These are phyloP conservation scores for Sclerotinia borealis DNA, from an alignment of 2,329 filamentous ascomycete species.

Conservation along the genomic window DNA sequence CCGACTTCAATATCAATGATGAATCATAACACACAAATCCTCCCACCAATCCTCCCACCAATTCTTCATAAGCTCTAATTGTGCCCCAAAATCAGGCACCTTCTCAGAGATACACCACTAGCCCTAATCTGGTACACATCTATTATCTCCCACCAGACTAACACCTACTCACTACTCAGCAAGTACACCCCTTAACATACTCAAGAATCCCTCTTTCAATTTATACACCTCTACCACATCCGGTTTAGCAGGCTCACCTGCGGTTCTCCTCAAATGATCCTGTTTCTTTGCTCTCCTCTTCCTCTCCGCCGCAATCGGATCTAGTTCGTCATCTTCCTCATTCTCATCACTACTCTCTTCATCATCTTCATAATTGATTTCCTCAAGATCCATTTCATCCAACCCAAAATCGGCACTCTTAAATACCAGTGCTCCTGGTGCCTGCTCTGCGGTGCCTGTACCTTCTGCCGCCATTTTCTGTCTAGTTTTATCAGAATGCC, in stretches of 20 bases:
- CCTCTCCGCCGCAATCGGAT: constrained; percentile 83
- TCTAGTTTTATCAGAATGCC: constrained; percentile 94
- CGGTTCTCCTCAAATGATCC: constrained; percentile 71
- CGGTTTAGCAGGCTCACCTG: constrained; percentile 81
- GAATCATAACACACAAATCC: not conserved
- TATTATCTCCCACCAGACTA: not conserved
- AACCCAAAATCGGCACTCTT: constrained; percentile 83
- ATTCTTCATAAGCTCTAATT: not conserved
- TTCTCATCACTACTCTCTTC: constrained; percentile 55
- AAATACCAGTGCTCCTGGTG: constrained; percentile 55
- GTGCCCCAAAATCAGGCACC: not conserved
- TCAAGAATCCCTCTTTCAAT: constrained; percentile 70
- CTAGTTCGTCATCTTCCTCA: constrained; percentile 71
- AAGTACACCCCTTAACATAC: constrained; percentile 75
- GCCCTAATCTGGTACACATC: not conserved
- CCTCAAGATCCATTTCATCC: constrained; percentile 77
- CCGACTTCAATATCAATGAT: not conserved
- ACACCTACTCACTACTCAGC: constrained; percentile 51
- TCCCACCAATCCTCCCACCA: not conserved
- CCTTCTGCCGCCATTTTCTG: constrained; percentile 97
- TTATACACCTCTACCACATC: constrained; percentile 72
- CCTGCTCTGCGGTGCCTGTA: constrained; percentile 41
- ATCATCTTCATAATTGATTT: constrained; percentile 73
- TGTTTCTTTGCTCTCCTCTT: constrained; percentile 69
- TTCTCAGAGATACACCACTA: not conserved